phyloP scores from a whole-genome alignment of 805 yeast species.

The Yarrowia divulgata region DNA sequence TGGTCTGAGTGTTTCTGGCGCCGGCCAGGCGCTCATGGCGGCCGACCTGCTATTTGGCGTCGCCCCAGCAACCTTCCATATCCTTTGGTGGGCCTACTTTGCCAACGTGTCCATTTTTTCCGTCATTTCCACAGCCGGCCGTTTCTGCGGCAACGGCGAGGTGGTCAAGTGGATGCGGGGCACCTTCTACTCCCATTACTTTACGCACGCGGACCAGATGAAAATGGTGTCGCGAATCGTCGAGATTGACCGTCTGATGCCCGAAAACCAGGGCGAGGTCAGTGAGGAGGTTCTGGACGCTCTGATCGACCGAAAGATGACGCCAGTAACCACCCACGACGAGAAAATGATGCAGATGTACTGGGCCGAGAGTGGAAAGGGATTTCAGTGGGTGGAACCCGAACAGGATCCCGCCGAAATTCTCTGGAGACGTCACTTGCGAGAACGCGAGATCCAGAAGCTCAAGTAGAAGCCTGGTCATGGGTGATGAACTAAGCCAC shows the following conservation, averaged over 20 bases:
- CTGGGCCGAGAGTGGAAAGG: slow-evolving; percentile 87
- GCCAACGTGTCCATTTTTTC: slow-evolving; percentile 58
- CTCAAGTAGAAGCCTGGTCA: not conserved
- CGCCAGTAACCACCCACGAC: slow-evolving; percentile 61
- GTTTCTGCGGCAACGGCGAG: slow-evolving; percentile 61
- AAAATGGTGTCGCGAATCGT: slow-evolving; percentile 68
- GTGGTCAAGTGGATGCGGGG: slow-evolving; percentile 69
- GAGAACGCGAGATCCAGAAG: slow-evolving; percentile 40
- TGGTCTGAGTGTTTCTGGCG: slow-evolving; percentile 11
- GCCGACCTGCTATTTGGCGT: slow-evolving; percentile 43
- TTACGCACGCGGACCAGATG: slow-evolving; percentile 70
- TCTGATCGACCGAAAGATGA: slow-evolving; percentile 50
- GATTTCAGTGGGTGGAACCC: slow-evolving; percentile 88
- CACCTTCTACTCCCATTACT: slow-evolving; percentile 69
- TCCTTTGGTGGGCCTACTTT: slow-evolving; percentile 59
- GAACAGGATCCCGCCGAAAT: slow-evolving; percentile 86
- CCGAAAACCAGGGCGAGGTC: slow-evolving; percentile 54
- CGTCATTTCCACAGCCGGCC: slow-evolving; percentile 58
- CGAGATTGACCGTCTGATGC: slow-evolving; percentile 64
- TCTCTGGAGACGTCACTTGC: slow-evolving; percentile 49
- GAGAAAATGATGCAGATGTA: slow-evolving; percentile 78
- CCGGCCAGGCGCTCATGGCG: slow-evolving; percentile 17
- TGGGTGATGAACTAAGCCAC: not conserved
- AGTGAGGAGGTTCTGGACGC: slow-evolving; percentile 49
- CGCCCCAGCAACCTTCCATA: slow-evolving; percentile 49